Percentiles rank a stretch among this genome's conserved stretches.
phyloP scores from a whole-genome alignment of 2,329 filamentous ascomycete species.

The Alternaria ventricosa region DNA sequence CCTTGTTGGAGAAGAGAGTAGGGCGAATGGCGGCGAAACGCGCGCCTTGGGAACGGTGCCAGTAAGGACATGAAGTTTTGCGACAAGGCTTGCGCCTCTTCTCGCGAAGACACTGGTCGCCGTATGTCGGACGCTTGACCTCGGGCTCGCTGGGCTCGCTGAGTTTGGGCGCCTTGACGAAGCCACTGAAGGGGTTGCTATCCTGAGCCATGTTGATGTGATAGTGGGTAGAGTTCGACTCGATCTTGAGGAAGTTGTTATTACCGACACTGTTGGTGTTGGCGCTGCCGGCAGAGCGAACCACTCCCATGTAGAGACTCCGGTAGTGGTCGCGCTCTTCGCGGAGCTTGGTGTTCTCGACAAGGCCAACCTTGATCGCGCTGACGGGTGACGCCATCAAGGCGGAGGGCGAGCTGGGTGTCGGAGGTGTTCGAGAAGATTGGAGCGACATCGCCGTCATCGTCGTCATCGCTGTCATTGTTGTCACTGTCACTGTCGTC shows the following conservation, averaged over 20 bases:
- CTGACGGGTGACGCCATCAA: background rate
- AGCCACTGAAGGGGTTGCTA: background rate
- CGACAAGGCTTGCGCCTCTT: background rate
- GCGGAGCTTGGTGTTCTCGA: background rate
- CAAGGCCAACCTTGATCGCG: background rate
- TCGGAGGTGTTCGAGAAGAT: background rate
- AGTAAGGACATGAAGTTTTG: background rate
- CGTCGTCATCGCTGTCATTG: background rate
- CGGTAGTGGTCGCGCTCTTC: background rate
- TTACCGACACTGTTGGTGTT: background rate
- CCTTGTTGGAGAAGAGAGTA: background rate
- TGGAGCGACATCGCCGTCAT: background rate
- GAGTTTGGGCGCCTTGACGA: background rate
- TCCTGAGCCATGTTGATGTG: background rate
- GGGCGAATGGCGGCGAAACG: background rate
- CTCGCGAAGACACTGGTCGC: background rate
- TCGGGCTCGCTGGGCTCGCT: background rate
- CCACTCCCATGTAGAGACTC: background rate
- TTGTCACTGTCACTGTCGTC: background rate
- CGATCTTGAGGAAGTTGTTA: background rate
- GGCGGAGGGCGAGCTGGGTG: background rate
- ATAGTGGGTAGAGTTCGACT: background rate
- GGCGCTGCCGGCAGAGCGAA: background rate
- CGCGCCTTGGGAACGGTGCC: background rate
- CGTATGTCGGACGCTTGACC: background rate